Conservation (phyloP, 2,329 filamentous ascomycete species). For the Trichoderma lentiforme region DNA sequence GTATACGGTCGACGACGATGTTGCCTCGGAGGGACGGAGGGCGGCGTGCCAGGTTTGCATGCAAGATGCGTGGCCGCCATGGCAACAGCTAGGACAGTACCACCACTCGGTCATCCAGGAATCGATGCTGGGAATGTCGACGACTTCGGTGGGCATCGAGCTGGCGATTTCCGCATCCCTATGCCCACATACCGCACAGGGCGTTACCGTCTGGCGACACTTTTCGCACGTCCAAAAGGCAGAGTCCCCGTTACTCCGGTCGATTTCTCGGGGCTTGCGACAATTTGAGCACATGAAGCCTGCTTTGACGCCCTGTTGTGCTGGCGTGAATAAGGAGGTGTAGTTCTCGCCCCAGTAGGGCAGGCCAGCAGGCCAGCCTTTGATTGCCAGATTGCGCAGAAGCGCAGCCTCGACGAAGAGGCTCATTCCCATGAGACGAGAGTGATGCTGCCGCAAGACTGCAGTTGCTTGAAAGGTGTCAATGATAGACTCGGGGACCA, state of each 20-base stretch:
- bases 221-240: constrained; percentile 58
- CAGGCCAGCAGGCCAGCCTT: constrained; percentile 53
- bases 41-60: constrained; percentile 57
- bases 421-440: constrained; percentile 56
- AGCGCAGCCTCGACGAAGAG: constrained; percentile 60
- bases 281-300: constrained; percentile 55
- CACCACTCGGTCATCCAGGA: constrained; percentile 51
- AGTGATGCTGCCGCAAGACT: constrained; percentile 58
- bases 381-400: constrained; percentile 58
- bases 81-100: constrained; percentile 60
- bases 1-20: constrained; percentile 29
- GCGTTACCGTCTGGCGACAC: constrained; percentile 50
- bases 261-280: constrained; percentile 53
- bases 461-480: constrained; percentile 54
- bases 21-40: constrained; percentile 24
- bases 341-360: constrained; percentile 55
- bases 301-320: constrained; percentile 53
- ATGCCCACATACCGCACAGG: constrained; percentile 59
- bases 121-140: constrained; percentile 25
- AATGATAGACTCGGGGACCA: constrained; percentile 53
- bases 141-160: constrained; percentile 32
- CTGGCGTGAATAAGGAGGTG: constrained; percentile 49
- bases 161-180: constrained; percentile 46
- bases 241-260: constrained; percentile 41
- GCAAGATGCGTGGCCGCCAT: constrained; percentile 61